phyloP scores from a whole-genome alignment of 176 grass and related monocot genomes.

The Puya raimondii region DNA sequence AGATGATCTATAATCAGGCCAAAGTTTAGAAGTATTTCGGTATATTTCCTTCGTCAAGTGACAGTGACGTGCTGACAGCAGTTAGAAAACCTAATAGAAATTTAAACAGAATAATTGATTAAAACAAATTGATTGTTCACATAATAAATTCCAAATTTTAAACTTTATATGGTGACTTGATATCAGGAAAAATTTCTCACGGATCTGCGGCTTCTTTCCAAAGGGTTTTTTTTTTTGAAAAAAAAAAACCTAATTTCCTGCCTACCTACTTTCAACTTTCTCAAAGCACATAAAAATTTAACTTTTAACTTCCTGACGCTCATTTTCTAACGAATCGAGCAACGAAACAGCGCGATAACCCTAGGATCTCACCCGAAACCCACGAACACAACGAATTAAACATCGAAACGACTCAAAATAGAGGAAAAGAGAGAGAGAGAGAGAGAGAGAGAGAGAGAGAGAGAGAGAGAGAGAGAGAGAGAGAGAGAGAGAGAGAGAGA shows the following conservation, averaged over 20 bases:
- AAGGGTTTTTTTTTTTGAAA: too few relatives aligned
- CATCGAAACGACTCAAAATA: not conserved
- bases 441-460: not conserved
- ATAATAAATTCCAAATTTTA: too few relatives aligned
- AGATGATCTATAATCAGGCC: too few relatives aligned
- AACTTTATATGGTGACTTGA: too few relatives aligned
- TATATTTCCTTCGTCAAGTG: too few relatives aligned
- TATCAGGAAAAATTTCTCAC: too few relatives aligned
- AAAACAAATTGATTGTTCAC: too few relatives aligned
- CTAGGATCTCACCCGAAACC: not conserved
- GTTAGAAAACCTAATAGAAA: too few relatives aligned
- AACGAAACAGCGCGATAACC: too few relatives aligned
- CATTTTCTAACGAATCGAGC: not conserved
- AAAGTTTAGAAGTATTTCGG: too few relatives aligned
- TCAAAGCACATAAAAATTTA: not conserved
- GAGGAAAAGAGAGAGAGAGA: not conserved
- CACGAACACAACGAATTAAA: conserved; percentile 28
- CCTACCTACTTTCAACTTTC: not conserved
- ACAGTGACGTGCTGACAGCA: too few relatives aligned
- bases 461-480: not conserved
- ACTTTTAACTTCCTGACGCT: not conserved
- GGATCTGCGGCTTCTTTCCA: not conserved
- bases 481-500: not conserved
- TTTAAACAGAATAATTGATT: too few relatives aligned
- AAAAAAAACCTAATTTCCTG: not conserved